Base-by-base conservation (phyloP, 352 stramenopile species). In the Aphanomyces stellatus region DNA sequence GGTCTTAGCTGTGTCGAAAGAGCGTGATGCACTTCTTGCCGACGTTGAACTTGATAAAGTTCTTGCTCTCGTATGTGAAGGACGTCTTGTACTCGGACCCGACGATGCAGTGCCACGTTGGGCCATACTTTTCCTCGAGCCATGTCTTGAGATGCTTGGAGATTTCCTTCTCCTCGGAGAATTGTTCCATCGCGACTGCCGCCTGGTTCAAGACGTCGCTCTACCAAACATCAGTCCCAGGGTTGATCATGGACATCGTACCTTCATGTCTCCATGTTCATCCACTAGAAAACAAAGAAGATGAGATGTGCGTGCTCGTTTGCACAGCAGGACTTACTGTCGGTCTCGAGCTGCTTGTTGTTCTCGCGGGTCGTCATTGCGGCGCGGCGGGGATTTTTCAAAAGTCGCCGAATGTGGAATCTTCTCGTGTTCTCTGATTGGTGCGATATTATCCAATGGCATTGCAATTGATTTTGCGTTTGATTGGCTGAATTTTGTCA, bases 11-110 rank as follows among this genome's bases (percentile, higher is more conserved):
- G 31, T 91, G 81, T 1, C 83, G 76, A 62, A 90, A 90, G 62
- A 90, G 79, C 51, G 80, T 88, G 75, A 91, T 91, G 75, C 83
- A 90, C 68, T 91, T 91, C 67, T 91, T 90, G 71, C 80, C 81
- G 17, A 92, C 78, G 55, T 91, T 88, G 69, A 90, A 92, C 34
- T 83, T 77, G 71, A 90, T 79, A 74, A 92, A 92, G 76, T 88
- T 90, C 70, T 90, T 90, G 79, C 79, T 88, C 74, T 88, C 81
- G 70, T 88, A 90, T 51, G 77, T 79, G 66, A 88, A 88, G 53
- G 79, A 76, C 27, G 72, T 83, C 66, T 88, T 88, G 78, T 88
- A 88, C 71, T 88, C 81, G 64, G 81, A 88, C 56, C 81, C 79
- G 43, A 90, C 81, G 71, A 90, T 85, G 72, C 81, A 90, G 73